Percentiles rank a stretch among this genome's conserved stretches.
These are phyloP conservation scores for Pichia insulana DNA, from an alignment of 805 yeast species.

Conservation along the genomic window DNA sequence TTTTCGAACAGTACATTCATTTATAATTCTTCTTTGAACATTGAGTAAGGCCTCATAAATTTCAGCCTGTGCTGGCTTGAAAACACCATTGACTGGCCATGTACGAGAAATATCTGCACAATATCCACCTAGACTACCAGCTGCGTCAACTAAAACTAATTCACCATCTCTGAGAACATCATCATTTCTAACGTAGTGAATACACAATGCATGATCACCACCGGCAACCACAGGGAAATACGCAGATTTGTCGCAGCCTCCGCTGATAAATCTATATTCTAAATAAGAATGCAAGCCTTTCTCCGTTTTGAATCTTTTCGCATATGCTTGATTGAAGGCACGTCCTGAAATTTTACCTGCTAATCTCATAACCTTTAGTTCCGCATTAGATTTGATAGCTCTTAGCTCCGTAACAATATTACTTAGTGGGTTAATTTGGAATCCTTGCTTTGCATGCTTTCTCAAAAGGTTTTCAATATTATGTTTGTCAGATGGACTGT, in stretches of 20 bases:
- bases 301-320: conserved; percentile 59
- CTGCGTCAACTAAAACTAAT: conserved; percentile 83
- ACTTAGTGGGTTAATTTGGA: conserved; percentile 32
- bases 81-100: conserved; percentile 82
- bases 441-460: conserved; percentile 14
- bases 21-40: conserved; percentile 74
- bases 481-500: conserved; percentile 7
- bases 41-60: conserved; percentile 81
- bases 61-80: conserved; percentile 72
- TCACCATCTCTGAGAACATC: conserved; percentile 71
- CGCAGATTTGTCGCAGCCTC: conserved; percentile 86
- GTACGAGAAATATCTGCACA: conserved; percentile 94
- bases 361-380: conserved; percentile 66
- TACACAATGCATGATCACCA: conserved; percentile 81
- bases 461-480: conserved; percentile 17
- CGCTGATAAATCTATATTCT: conserved; percentile 72
- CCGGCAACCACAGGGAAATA: conserved; percentile 96
- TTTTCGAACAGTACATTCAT: conserved; percentile 46
- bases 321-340: conserved; percentile 78
- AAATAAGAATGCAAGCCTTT: conserved; percentile 69
- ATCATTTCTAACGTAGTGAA: conserved; percentile 91
- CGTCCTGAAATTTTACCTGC: conserved; percentile 79
- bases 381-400: conserved; percentile 66
- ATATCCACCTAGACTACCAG: conserved; percentile 89
- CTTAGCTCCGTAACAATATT: conserved; percentile 43